Conservation (phyloP, 192 early-diverging fungal species). For the Backusella circina region DNA sequence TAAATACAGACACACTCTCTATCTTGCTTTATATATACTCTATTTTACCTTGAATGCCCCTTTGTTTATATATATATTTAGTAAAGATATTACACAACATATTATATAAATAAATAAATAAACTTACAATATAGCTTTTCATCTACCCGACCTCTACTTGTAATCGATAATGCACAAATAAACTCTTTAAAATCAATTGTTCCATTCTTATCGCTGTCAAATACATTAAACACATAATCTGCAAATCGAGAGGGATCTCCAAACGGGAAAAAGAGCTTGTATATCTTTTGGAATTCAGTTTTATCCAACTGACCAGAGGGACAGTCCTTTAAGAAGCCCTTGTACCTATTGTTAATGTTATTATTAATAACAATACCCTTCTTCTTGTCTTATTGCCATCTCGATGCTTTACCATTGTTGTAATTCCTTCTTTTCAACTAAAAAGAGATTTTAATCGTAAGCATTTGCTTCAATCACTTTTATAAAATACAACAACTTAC, state of each 20-base stretch:
- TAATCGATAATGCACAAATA: constrained; percentile 79
- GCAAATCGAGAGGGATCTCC: constrained; percentile 89
- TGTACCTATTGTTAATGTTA: constrained; percentile 59
- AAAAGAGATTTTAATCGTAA: background rate
- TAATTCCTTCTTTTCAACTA: constrained; percentile 90
- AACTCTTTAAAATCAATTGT: constrained; percentile 92
- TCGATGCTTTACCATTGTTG: constrained; percentile 74
- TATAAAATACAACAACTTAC: constrained; percentile 47
- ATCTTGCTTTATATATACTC: background rate
- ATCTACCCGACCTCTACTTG: constrained; percentile 76
- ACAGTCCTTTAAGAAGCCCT: constrained; percentile 92
- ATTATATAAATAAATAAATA: background rate
- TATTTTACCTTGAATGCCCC: constrained; percentile 26
- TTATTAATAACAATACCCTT: no score
- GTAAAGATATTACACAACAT: background rate
- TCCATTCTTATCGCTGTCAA: constrained; percentile 89
- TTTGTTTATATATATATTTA: background rate
- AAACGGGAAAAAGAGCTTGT: constrained; percentile 97
- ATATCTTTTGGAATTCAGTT: constrained; percentile 87
- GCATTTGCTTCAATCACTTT: background rate
- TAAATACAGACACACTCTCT: background rate
- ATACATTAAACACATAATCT: constrained; percentile 87
- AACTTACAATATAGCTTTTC: constrained; percentile 81
- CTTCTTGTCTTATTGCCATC: background rate
- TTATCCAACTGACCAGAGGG: constrained; percentile 82